These are phyloP conservation scores for Escallonia herrerae DNA, from an alignment of 129 eudicot species.

Conservation along the genomic window DNA sequence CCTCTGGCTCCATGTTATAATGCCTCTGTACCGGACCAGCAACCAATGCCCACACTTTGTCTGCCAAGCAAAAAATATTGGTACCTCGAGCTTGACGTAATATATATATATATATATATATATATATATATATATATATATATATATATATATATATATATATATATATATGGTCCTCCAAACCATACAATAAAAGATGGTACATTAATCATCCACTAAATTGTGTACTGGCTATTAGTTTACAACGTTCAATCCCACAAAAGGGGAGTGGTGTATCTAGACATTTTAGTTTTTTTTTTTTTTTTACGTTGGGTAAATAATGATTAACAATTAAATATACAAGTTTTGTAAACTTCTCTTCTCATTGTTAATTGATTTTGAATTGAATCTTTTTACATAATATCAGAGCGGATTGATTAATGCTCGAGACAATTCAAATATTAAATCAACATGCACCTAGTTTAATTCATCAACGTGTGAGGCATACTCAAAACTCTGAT, in stretches of 20 bases:
- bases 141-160: too few species aligned
- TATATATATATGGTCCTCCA: neutral
- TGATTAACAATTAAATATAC: too few species aligned
- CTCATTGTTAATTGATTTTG: neutral
- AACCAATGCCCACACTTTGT: constrained; percentile 36
- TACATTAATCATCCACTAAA: neutral
- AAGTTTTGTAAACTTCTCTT: neutral
- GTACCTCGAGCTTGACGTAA: neutral
- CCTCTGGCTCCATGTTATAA: constrained; percentile 11
- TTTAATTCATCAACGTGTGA: too few species aligned
- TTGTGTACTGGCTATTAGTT: neutral
- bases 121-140: too few species aligned
- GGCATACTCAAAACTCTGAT: too few species aligned
- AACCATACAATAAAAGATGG: neutral
- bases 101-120: too few species aligned
- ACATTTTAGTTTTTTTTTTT: too few species aligned
- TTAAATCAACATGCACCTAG: too few species aligned
- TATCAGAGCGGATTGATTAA: too few species aligned
- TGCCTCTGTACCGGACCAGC: constrained; percentile 17
- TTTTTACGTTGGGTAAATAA: too few species aligned
- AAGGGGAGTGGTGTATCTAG: neutral
- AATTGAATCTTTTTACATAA: too few species aligned
- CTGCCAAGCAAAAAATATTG: neutral
- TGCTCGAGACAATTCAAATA: too few species aligned
- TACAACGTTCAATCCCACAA: neutral